Base-by-base conservation (phyloP, 331 rosid species). In the Pyracantha coccinea region DNA sequence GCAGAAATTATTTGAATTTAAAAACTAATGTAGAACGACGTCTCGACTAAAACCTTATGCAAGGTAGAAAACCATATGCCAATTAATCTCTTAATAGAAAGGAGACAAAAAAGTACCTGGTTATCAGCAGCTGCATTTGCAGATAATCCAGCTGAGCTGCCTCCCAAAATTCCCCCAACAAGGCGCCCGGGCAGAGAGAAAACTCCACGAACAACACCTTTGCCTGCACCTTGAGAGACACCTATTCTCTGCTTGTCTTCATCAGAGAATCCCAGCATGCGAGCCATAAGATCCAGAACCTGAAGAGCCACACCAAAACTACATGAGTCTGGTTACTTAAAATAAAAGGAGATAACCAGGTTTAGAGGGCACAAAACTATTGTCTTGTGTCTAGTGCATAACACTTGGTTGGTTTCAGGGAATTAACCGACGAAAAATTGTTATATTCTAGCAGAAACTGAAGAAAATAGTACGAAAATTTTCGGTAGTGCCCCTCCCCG, bases 221-320 rank as follows among this genome's bases (percentile, higher is more conserved):
- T 92, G 79, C 97, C 93, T 16, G 86, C 80, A 77, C 91, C 91
- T 59, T 86, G 94, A 79, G 97, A 95, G 66, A 78, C 83, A 23
- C 99, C 99, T 75, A 95, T 92, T 85, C 97, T 90, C 85, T 86
- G 91, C 74, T 95, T 95, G 72, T 95, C 97, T 73, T 95, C 97
- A 3, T 89, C 84, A 75, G 93, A 84, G 86, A 95, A 95, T 54
- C 99, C 99, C 54, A 92, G 89, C 97, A 95, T 85, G 72, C 97
- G 96, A 77, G 89, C 97, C 99, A 95, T 92, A 71, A 95, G 90
- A 78, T 92, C 99, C 87, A 95, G 83, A 77, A 95, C 99, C 99
- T 95, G 77, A 62, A 52, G 27, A 62, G 25, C 27, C 52, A 21
- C 72, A 44, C 21, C 63, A 29, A 73, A 79, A 79, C 25, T 38